Percentiles rank a stretch among this genome's conserved stretches.
phyloP scores from a whole-genome alignment of 129 eudicot genomes.

The Saposhnikovia divaricata region DNA sequence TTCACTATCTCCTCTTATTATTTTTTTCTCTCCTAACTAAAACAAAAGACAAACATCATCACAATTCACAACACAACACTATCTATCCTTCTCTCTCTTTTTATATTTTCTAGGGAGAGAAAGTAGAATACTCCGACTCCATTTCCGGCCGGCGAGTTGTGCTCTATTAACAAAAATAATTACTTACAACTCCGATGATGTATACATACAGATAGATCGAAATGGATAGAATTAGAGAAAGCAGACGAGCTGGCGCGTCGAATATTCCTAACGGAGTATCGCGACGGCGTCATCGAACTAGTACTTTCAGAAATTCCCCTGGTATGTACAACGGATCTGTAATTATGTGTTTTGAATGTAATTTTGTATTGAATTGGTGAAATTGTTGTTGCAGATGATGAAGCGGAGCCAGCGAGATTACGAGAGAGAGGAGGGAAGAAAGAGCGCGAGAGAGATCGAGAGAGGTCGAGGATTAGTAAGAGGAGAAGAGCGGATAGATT shows the following conservation, averaged over 20 bases:
- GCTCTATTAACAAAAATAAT: slow-evolving; percentile 5
- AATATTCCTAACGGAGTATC: slow-evolving; percentile 46
- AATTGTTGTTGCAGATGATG: slow-evolving; percentile 51
- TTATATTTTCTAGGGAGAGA: neutral
- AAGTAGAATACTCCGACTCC: slow-evolving; percentile 5
- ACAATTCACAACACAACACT: slow-evolving; percentile 20
- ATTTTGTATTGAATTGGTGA: neutral
- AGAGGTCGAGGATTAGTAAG: slow-evolving; percentile 54
- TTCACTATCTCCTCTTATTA: neutral
- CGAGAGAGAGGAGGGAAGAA: slow-evolving; percentile 57
- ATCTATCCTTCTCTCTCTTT: no score
- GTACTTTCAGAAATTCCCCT: slow-evolving; percentile 58
- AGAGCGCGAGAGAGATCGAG: slow-evolving; percentile 41
- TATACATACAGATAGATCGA: slow-evolving; percentile 9
- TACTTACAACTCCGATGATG: slow-evolving; percentile 24
- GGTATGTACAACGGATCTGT: slow-evolving; percentile 51
- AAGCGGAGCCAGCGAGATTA: slow-evolving; percentile 55
- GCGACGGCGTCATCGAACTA: slow-evolving; percentile 57
- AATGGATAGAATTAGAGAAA: slow-evolving; percentile 83
- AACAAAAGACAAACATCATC: slow-evolving; percentile 32
- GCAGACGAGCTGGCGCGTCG: slow-evolving; percentile 43
- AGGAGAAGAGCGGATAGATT: slow-evolving; percentile 56
- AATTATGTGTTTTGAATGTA: neutral
- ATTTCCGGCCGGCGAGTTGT: slow-evolving; percentile 48
- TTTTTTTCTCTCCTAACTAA: slow-evolving; percentile 41